Conservation (phyloP, 768 basidiomycete species). For the Macrolepiota fuliginosa region DNA sequence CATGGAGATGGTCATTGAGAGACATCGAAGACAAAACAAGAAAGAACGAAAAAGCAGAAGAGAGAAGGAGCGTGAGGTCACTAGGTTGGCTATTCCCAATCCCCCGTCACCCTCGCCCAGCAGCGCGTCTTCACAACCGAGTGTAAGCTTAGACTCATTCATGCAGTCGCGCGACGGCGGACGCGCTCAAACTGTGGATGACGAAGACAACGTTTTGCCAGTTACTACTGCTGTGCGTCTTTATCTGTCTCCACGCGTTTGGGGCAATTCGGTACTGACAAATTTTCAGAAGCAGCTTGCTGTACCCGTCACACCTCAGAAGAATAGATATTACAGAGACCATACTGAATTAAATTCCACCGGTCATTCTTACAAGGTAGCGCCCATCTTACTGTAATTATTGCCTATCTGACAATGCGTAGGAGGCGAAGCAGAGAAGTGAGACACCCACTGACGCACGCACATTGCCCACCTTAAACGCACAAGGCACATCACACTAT, state of each 20-base stretch:
- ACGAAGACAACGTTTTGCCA: not conserved
- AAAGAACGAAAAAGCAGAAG: slow-evolving; percentile 49
- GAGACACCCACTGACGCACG: slow-evolving; percentile 47
- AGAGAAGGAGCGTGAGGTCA: slow-evolving; percentile 46
- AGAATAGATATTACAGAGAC: slow-evolving; percentile 60
- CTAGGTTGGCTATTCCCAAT: slow-evolving; percentile 29
- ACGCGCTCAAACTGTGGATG: slow-evolving; percentile 27
- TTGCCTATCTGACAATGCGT: slow-evolving; percentile 17
- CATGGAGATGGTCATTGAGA: slow-evolving; percentile 78
- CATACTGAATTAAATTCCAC: slow-evolving; percentile 37
- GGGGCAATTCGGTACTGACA: not conserved
- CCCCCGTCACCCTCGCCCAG: slow-evolving; percentile 52
- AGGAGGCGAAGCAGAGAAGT: slow-evolving; percentile 32
- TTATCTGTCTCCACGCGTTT: slow-evolving; percentile 30
- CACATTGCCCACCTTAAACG: slow-evolving; percentile 24
- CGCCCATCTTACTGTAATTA: slow-evolving; percentile 16
- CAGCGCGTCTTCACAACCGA: slow-evolving; percentile 41
- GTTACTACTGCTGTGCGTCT: not conserved
- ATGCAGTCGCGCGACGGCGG: slow-evolving; percentile 56
- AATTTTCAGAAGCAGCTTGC: slow-evolving; percentile 2
- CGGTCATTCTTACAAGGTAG: slow-evolving; percentile 28
- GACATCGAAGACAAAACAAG: slow-evolving; percentile 59
- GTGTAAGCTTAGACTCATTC: slow-evolving; percentile 45
- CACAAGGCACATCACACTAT: slow-evolving; percentile 31
- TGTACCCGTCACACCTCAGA: slow-evolving; percentile 56